phyloP scores from a whole-genome alignment of 2,329 filamentous ascomycete genomes.

The Cercospora sojina region DNA sequence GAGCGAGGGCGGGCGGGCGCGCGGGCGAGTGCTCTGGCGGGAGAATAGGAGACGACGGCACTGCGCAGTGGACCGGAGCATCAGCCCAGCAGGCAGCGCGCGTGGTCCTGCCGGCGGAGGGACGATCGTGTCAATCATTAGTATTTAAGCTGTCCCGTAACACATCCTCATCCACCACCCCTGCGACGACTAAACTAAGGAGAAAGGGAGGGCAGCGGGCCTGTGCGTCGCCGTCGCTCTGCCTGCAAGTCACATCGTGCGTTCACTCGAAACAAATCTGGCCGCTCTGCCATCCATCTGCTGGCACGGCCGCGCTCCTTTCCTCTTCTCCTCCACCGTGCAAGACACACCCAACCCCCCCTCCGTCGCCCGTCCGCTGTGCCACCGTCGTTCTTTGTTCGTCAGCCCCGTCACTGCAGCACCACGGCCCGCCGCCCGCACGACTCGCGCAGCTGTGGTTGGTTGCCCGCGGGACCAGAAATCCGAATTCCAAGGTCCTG shows the following conservation, averaged over 20 bases:
- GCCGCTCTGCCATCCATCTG: background rate
- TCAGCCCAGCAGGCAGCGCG: background rate
- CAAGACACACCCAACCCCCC: background rate
- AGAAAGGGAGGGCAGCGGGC: constrained; percentile 4
- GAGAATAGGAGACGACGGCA: background rate
- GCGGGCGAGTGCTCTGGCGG: no score
- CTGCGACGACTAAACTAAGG: constrained; percentile 6
- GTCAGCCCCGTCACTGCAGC: constrained; percentile 3
- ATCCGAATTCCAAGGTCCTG: background rate
- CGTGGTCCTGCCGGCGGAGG: background rate
- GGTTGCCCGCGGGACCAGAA: background rate
- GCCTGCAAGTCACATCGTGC: background rate
- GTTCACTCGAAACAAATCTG: background rate
- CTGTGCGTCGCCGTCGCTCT: background rate
- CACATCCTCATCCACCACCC: background rate
- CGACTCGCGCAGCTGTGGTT: background rate
- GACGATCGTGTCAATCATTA: constrained; percentile 3
- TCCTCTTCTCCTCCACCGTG: background rate
- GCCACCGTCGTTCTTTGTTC: constrained; percentile 21
- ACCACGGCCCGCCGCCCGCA: constrained; percentile 8
- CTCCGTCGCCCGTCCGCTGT: background rate
- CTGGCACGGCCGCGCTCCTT: background rate
- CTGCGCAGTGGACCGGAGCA: background rate
- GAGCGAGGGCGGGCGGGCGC: no score
- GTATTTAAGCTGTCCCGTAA: background rate